Evolutionary conservation across 75 land plant genomes (phyloP).

Genomic region (Larix kaempferi): DNA sequence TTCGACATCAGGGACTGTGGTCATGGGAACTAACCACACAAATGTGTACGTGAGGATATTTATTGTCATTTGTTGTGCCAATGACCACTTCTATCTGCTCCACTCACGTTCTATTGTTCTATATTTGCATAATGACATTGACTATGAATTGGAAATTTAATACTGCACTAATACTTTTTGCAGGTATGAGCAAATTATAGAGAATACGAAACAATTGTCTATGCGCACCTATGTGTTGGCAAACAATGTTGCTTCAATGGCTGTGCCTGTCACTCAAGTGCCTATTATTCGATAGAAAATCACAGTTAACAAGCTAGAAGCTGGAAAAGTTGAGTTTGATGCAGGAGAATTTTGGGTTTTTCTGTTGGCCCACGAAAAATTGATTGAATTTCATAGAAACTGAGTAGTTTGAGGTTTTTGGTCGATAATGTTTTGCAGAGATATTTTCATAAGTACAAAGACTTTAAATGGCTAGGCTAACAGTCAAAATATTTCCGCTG

Average conservation of each 20-base stretch:
- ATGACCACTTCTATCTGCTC: background rate
- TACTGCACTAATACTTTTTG: constrained; percentile 8
- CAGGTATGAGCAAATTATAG: constrained; percentile 94
- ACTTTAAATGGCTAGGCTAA: no score
- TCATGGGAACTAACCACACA: constrained; percentile 74
- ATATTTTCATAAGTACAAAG: no score
- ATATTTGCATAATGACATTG: background rate
- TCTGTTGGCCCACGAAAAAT: no score
- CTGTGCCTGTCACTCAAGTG: constrained; percentile 13
- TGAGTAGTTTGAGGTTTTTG: no score
- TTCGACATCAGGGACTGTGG: constrained; percentile 78
- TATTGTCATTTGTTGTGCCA: background rate
- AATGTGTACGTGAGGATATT: constrained; percentile 68
- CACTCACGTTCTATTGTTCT: background rate
- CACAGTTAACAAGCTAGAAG: no score
- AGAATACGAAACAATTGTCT: constrained; percentile 72
- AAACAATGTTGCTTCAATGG: constrained; percentile 47
- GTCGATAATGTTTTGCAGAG: no score
- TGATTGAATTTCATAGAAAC: no score
- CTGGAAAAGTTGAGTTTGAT: no score
- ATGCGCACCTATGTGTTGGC: constrained; percentile 72
- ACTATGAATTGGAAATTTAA: constrained; percentile 17
- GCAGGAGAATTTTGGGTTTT: no score
- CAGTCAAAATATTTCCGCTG: no score
- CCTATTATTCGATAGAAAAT: no score